These are phyloP conservation scores for Canavalia ensiformis DNA, from an alignment of 306 rosid genomes.

Conservation along the genomic window DNA sequence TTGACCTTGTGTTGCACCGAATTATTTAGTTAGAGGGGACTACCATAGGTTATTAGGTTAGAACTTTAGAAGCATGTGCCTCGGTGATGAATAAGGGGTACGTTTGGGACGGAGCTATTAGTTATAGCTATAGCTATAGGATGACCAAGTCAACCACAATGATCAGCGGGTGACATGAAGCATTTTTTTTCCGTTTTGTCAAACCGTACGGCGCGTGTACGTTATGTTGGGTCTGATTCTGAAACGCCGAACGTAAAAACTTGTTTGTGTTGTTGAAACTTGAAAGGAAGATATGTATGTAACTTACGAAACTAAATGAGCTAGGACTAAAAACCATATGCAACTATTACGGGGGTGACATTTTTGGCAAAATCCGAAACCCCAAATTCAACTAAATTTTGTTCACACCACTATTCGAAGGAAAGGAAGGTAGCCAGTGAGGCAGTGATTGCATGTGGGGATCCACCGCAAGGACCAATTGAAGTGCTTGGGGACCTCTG, in stretches of 20 bases:
- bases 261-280: slow-evolving; percentile 17
- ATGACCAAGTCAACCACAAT: slow-evolving; percentile 45
- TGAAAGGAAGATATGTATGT: slow-evolving; percentile 32
- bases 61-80: slow-evolving; percentile 45
- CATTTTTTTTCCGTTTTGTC: slow-evolving; percentile 41
- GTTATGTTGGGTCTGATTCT: slow-evolving; percentile 42
- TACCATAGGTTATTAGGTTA: slow-evolving; percentile 12
- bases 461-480: slow-evolving; percentile 56
- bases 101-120: slow-evolving; percentile 26
- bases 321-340: background rate
- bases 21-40: slow-evolving; percentile 23
- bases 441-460: slow-evolving; percentile 56
- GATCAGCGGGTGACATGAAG: slow-evolving; percentile 12
- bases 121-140: slow-evolving; percentile 16
- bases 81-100: slow-evolving; percentile 21
- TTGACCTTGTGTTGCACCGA: background rate
- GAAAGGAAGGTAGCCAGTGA: slow-evolving; percentile 41
- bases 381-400: slow-evolving; percentile 24
- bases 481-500: slow-evolving; percentile 65
- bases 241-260: slow-evolving; percentile 30
- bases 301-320: background rate
- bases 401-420: slow-evolving; percentile 21
- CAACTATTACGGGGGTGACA: background rate
- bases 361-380: slow-evolving; percentile 49
- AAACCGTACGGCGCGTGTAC: slow-evolving; percentile 44